phyloP scores from a whole-genome alignment of 306 rosid species.

The Cicer arietinum region DNA sequence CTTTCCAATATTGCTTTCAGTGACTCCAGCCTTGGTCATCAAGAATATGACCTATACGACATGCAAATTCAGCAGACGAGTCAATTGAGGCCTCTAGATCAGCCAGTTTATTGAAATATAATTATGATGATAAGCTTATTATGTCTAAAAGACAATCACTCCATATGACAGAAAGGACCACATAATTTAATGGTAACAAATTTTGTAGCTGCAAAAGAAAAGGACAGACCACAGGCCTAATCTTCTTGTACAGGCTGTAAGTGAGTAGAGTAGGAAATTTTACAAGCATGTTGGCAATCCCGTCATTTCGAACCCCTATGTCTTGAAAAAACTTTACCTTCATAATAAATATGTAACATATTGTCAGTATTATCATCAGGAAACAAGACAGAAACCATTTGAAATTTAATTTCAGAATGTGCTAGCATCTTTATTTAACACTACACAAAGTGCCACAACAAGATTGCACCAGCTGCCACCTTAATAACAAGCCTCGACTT shows the following conservation, averaged over 20 bases:
- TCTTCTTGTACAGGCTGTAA: conserved; percentile 88
- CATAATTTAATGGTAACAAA: conserved; percentile 14
- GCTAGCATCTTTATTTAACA: conserved; percentile 22
- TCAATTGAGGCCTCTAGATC: conserved; percentile 11
- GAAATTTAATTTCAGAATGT: conserved; percentile 22
- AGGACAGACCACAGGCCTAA: conserved; percentile 82
- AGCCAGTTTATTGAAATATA: conserved; percentile 28
- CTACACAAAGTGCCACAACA: conserved; percentile 5
- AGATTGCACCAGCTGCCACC: conserved; percentile 21
- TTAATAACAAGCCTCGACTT: conserved; percentile 27
- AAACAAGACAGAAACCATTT: conserved; percentile 36
- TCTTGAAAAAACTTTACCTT: conserved; percentile 84
- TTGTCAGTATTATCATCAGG: conserved; percentile 35
- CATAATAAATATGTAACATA: conserved; percentile 36
- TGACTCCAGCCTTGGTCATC: conserved; percentile 88
- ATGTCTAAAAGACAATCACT: neutral
- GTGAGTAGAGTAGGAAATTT: conserved; percentile 85
- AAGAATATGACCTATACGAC: conserved; percentile 78
- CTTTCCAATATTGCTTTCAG: conserved; percentile 70
- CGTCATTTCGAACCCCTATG: conserved; percentile 76
- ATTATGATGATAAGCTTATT: neutral
- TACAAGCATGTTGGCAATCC: conserved; percentile 92
- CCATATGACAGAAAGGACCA: neutral
- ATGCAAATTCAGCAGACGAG: conserved; percentile 46
- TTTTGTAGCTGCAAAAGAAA: conserved; percentile 39